phyloP scores from a whole-genome alignment of 139 green algal genomes.

The Ettlia oleoabundans region DNA sequence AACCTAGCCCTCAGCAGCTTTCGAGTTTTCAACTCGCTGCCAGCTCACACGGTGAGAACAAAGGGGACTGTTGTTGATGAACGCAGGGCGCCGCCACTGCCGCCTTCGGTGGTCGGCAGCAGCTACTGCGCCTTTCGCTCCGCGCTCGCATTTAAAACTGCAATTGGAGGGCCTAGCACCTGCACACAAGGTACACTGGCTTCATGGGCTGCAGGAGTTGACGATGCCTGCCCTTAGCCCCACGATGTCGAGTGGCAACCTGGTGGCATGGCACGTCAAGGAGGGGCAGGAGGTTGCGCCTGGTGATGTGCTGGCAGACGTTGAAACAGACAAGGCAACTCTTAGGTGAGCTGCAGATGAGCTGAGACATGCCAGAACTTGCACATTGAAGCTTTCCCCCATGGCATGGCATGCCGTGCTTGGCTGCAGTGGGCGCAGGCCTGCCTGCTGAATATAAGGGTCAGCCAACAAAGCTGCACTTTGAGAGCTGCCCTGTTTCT shows the following conservation, averaged over 20 bases:
- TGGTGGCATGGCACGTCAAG: conserved; percentile 63
- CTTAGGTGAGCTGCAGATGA: conserved; percentile 46
- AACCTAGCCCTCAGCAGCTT: too few species aligned
- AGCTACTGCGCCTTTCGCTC: too few species aligned
- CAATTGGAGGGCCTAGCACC: too few species aligned
- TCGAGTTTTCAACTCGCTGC: conserved; percentile 34
- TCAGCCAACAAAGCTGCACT: too few species aligned
- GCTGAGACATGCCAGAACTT: too few species aligned
- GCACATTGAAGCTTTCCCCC: neutral
- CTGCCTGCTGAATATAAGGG: neutral
- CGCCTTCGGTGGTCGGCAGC: neutral
- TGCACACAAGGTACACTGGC: too few species aligned
- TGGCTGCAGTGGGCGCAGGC: neutral
- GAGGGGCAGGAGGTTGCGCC: conserved; percentile 74
- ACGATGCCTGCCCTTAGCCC: conserved; percentile 89
- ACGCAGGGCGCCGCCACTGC: neutral
- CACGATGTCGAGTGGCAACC: conserved; percentile 88
- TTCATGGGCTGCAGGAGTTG: conserved; percentile 55
- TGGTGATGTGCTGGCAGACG: conserved; percentile 87
- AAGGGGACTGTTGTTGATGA: neutral
- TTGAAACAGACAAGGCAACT: conserved; percentile 96
- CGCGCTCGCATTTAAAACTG: too few species aligned
- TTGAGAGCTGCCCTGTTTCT: neutral
- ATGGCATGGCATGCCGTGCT: too few species aligned
- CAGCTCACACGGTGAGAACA: conserved; percentile 23